Percentiles rank a stretch among this genome's conserved stretches.
phyloP scores from a whole-genome alignment of 352 stramenopile species.

The Phytophthora sp. region DNA sequence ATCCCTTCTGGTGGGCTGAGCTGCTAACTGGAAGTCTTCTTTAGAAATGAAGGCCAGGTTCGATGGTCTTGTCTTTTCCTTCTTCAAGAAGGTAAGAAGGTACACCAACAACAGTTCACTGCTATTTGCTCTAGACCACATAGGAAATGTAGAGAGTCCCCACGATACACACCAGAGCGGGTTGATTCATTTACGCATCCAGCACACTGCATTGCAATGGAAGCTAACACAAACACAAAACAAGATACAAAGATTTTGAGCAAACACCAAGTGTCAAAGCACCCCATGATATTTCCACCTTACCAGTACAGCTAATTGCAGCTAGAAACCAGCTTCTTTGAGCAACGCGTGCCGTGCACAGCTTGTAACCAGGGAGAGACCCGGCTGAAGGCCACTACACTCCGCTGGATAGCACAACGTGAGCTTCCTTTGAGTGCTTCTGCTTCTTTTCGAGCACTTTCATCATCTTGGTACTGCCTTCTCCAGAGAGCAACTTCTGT shows the following conservation, averaged over 20 bases:
- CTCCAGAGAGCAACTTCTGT: constrained; percentile 75
- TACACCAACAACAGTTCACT: too few relatives aligned
- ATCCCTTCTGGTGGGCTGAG: not conserved
- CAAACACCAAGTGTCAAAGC: not conserved
- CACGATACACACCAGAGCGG: too few relatives aligned
- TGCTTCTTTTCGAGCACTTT: constrained; percentile 88
- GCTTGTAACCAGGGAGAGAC: too few relatives aligned
- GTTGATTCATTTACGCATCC: too few relatives aligned
- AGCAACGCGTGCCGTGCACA: too few relatives aligned
- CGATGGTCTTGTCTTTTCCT: too few relatives aligned
- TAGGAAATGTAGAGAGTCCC: too few relatives aligned
- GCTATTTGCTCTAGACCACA: too few relatives aligned
- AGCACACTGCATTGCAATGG: too few relatives aligned
- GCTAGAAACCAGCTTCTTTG: too few relatives aligned
- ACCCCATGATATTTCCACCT: constrained; percentile 11
- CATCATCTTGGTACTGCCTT: constrained; percentile 88
- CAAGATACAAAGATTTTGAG: constrained; percentile 2
- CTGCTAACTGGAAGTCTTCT: not conserved
- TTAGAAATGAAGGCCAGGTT: not conserved
- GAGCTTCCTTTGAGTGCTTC: constrained; percentile 78
- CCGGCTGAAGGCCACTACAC: constrained; percentile 41
- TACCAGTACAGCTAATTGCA: constrained; percentile 10
- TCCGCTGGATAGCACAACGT: constrained; percentile 82
- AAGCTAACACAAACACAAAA: not conserved
- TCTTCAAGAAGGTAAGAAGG: constrained; percentile 1